These are phyloP conservation scores for Astrocystis sublimbata DNA, from an alignment of 495 filamentous ascomycete genomes.

Conservation along the genomic window DNA sequence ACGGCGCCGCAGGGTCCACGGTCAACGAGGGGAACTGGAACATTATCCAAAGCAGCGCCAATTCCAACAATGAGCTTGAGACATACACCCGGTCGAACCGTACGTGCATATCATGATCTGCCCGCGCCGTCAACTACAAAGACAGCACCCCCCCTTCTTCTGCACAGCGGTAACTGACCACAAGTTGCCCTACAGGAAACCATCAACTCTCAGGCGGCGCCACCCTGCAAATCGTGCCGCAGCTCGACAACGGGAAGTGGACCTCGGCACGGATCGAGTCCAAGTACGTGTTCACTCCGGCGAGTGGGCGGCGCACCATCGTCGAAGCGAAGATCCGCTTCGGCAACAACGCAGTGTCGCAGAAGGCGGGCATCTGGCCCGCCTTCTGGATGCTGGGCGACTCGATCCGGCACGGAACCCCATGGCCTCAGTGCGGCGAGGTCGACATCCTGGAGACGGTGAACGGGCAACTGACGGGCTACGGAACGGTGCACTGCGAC, in stretches of 20 bases:
- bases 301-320: slow-evolving; percentile 38
- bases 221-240: slow-evolving; percentile 51
- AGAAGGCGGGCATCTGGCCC: slow-evolving; percentile 55
- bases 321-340: slow-evolving; percentile 47
- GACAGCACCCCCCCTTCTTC: not conserved
- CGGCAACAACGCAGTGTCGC: slow-evolving; percentile 35
- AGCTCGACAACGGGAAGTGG: slow-evolving; percentile 42
- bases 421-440: slow-evolving; percentile 53
- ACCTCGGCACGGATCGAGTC: slow-evolving; percentile 53
- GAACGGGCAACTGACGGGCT: slow-evolving; percentile 44
- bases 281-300: slow-evolving; percentile 45
- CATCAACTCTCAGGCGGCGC: slow-evolving; percentile 44
- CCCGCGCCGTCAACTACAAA: too few relatives aligned
- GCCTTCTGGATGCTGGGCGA: slow-evolving; percentile 56
- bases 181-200: slow-evolving; percentile 23
- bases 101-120: slow-evolving; percentile 3
- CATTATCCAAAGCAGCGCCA: slow-evolving; percentile 34
- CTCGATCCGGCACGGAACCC: slow-evolving; percentile 37
- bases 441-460: slow-evolving; percentile 54
- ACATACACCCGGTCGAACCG: slow-evolving; percentile 37
- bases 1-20: slow-evolving; percentile 27
- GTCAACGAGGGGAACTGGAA: slow-evolving; percentile 45
- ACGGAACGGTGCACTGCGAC: slow-evolving; percentile 52
- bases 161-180: not conserved
- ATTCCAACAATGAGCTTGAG: slow-evolving; percentile 49